These are phyloP conservation scores for Hysterangium stoloniferum DNA, from an alignment of 768 basidiomycete species.

Conservation along the genomic window DNA sequence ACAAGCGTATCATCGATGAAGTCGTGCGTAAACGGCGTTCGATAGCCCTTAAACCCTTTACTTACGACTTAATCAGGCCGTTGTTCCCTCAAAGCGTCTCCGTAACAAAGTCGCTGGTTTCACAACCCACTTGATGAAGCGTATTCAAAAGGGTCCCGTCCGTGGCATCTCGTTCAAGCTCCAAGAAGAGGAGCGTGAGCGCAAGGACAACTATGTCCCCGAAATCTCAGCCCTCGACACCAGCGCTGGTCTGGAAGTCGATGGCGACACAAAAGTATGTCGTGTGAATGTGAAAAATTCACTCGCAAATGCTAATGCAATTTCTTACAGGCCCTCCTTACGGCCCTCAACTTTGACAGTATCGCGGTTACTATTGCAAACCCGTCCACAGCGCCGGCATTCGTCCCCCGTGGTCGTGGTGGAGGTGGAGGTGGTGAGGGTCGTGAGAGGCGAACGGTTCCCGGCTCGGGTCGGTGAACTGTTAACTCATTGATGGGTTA, in stretches of 20 bases:
- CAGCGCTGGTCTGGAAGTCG: constrained; percentile 64
- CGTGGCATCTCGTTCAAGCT: constrained; percentile 99
- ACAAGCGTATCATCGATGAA: constrained; percentile 99
- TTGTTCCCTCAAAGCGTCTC: constrained; percentile 96
- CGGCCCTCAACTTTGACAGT: constrained; percentile 90
- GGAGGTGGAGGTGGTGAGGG: constrained; percentile 25
- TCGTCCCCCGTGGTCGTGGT: constrained; percentile 62
- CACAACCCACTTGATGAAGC: constrained; percentile 99
- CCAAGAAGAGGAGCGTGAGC: constrained; percentile 98
- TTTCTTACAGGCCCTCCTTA: constrained; percentile 66
- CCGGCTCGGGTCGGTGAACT: constrained; percentile 58
- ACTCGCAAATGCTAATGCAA: not conserved
- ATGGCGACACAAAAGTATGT: constrained; percentile 87
- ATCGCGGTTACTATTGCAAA: constrained; percentile 66
- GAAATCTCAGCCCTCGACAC: constrained; percentile 95
- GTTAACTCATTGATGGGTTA: not conserved
- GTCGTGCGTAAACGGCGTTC: constrained; percentile 47
- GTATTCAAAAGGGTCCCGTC: constrained; percentile 96
- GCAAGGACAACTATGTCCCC: constrained; percentile 99
- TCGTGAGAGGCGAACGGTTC: constrained; percentile 64
- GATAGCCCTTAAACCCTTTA: not conserved
- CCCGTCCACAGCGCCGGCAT: constrained; percentile 46
- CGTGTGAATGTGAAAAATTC: not conserved
- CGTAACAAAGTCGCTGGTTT: constrained; percentile 99
- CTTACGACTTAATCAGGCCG: constrained; percentile 43